Base-by-base conservation (phyloP, 1,284 basidiomycete species). In the Porodaedalea pini region DNA sequence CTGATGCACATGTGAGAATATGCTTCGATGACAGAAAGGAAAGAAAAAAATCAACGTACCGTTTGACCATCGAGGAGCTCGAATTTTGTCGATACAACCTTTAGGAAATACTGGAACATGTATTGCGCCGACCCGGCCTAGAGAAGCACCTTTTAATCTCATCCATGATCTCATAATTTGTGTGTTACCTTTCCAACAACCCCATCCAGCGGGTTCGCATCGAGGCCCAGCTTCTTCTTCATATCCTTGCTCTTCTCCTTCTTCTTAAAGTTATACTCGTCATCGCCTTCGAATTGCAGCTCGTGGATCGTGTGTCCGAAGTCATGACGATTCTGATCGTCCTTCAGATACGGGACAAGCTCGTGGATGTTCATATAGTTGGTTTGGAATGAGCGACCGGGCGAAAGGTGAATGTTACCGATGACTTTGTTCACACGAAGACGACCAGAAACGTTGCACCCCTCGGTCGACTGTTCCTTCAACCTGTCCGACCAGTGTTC, bases 71-170 rank as follows among this genome's bases (percentile, higher is more conserved):
- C 82, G n/a, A 95, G 75, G 32, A 87, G 88, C 61, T 83, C 80
- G 75, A 96, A 97, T 67, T 89, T 86, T 1, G 94, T 98, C 5
- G 92, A 93, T 34, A 98, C 94, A 47, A 97, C 94, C 71, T 99
- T 99, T 69, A 98, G 78, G 83, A 98, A 98, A 74, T 98, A 96
- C 68, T 94, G 92, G 80, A 92, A 95, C 92, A 94, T 93, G 69
- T 90, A 94, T 63, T 90, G 80, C 27, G 87, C 74, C 71, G 85
- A 83, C 61, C 68, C 71, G 1, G 87, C 88, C 84, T 88, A 63
- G 19, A 47, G 36, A 41, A 61, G 19, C 57, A 36, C 58, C 54
- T 25, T 39, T 54, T 37, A 13, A 51, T 43, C 5, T 25, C 21
- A 63, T 49, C 51, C 47, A 40, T 29, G 19, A 53, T 57, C 44